Base-by-base conservation (phyloP, 371 early-diverging fungal genomes). In the Blakeslea trispora region DNA sequence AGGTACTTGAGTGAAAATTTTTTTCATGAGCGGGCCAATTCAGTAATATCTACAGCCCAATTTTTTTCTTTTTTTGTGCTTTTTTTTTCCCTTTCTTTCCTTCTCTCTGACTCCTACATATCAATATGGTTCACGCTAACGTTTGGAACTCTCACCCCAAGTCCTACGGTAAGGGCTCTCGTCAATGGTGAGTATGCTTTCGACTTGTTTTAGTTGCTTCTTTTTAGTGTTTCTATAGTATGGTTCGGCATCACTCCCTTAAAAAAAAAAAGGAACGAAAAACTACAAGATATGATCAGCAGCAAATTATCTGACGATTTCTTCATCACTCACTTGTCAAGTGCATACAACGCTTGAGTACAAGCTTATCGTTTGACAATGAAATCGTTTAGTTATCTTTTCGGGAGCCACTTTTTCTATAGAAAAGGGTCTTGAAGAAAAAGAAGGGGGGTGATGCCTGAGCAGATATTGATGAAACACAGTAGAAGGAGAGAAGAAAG, bases 101-200 rank as follows among this genome's bases (percentile, higher is more conserved):
- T 50, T 53, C 46, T 53, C 43, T 53, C 40, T 31, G 48, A 48
- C 55, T 50, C 47, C 53, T 39, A 55, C 41, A 60, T 57, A 58
- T 63, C 56, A 68, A 42, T 31, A 67, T 97, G 99, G 89, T 94
- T 75, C 97, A 97, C 96, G 85, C 81, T 70, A 84, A 84, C 83
- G 93, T 97, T 75, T 98, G 94, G 94, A 89, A 86, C 91, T 93
- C 95, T 59, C 94, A 88, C 85, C 97, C 97, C 83, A 89, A 92
- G 75, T 81, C 82, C 68, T 96, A 88, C 83, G 97, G 97, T 77
- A 98, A 98, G 87, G 98, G 98, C 69, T 94, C 96, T 73, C 96
- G 98, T 68, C 87, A 93, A 81, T 98, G 98, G 95, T 94, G 84
- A 57, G 43, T 51, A 28, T 28, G 23, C 52, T 40, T 47, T 41